These are phyloP conservation scores for Coccomyxa sp. DNA, from an alignment of 139 green algal species.

Conservation along the genomic window DNA sequence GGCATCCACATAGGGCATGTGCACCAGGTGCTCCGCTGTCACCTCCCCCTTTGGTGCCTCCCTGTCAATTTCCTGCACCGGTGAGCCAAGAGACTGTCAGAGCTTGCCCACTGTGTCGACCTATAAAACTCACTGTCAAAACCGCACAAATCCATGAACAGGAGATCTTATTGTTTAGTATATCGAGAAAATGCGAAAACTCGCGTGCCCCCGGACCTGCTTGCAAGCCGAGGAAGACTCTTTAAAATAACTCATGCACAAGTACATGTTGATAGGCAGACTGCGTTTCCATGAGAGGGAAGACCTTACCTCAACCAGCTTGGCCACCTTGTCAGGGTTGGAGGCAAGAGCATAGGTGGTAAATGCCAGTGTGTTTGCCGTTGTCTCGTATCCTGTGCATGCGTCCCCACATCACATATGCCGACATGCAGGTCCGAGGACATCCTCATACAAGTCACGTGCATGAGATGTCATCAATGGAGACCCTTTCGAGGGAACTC, in stretches of 20 bases:
- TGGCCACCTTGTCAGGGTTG: conserved; percentile 1
- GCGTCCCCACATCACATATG: not conserved
- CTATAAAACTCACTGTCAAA: not conserved
- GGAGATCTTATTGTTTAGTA: no score
- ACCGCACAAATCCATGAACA: not conserved
- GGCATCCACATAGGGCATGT: not conserved
- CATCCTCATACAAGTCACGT: not conserved
- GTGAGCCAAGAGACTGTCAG: no score
- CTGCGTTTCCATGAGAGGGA: not conserved
- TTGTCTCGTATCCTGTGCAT: not conserved
- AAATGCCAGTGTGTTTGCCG: not conserved
- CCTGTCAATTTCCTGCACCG: not conserved
- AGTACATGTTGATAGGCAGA: not conserved
- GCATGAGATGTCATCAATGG: not conserved
- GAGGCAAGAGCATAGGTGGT: not conserved
- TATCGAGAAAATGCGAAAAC: no score
- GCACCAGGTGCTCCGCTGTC: not conserved
- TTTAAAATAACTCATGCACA: not conserved
- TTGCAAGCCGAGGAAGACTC: not conserved
- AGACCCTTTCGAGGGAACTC: not conserved
- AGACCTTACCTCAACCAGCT: not conserved
- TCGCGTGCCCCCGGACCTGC: not conserved
- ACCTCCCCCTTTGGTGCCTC: not conserved
- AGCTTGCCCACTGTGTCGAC: no score
- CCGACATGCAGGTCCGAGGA: not conserved